These are phyloP conservation scores for Strigomonas culicis DNA, from an alignment of 208 protist genomes.

Conservation along the genomic window DNA sequence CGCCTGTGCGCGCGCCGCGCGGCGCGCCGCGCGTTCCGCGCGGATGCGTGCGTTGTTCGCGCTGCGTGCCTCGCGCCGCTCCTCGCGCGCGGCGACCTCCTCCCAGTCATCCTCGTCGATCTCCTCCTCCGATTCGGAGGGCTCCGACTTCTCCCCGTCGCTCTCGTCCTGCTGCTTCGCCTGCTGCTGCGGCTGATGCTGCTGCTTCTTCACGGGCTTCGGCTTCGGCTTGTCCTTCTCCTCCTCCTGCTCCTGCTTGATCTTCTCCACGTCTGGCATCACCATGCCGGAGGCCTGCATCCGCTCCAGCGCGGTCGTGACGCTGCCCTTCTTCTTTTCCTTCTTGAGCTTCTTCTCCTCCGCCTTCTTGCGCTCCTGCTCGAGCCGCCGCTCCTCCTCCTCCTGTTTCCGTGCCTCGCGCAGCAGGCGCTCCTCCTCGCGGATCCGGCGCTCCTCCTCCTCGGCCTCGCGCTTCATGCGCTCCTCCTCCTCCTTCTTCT, in stretches of 20 bases:
- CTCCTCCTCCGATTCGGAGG: slow-evolving; percentile 72
- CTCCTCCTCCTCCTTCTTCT: slow-evolving; percentile 82
- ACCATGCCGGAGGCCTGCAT: slow-evolving; percentile 81
- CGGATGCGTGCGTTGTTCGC: slow-evolving; percentile 64
- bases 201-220: slow-evolving; percentile 19
- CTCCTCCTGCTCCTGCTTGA: slow-evolving; percentile 55
- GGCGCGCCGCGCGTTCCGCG: slow-evolving; percentile 28
- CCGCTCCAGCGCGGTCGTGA: slow-evolving; percentile 66
- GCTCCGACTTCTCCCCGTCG: slow-evolving; percentile 53
- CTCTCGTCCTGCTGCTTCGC: slow-evolving; percentile 13
- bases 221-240: slow-evolving; percentile 43
- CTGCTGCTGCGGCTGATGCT: not conserved
- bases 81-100: slow-evolving; percentile 58
- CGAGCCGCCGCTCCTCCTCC: slow-evolving; percentile 62
- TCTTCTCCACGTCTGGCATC: slow-evolving; percentile 81
- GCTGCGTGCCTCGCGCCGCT: slow-evolving; percentile 61
- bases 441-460: slow-evolving; percentile 71
- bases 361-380: slow-evolving; percentile 79
- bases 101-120: slow-evolving; percentile 90
- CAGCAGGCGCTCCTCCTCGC: slow-evolving; percentile 79
- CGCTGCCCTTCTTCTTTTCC: slow-evolving; percentile 38
- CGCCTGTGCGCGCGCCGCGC: slow-evolving; percentile 21
- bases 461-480: slow-evolving; percentile 65
- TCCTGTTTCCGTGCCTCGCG: slow-evolving; percentile 87
- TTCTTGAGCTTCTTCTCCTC: slow-evolving; percentile 67